A percentile compares a stretch with the other conserved stretches of the same genome.
phyloP scores from a whole-genome alignment of 306 rosid species.

The Ceratonia siliqua region DNA sequence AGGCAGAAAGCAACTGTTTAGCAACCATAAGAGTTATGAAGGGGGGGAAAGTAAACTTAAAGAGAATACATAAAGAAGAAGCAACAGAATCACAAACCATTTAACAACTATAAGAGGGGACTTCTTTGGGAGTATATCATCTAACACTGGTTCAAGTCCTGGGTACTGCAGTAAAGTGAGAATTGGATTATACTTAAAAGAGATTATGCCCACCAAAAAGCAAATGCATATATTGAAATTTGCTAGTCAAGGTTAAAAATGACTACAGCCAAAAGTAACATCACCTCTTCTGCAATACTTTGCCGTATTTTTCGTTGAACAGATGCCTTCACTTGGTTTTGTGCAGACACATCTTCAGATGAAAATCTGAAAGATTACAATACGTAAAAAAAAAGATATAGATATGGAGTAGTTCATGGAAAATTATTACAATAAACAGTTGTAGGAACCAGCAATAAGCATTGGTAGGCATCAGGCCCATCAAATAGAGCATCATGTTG shows the following conservation, averaged over 20 bases:
- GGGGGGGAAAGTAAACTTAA: neutral
- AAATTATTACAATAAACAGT: constrained; percentile 11
- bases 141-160: constrained; percentile 90
- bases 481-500: constrained; percentile 2
- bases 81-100: constrained; percentile 58
- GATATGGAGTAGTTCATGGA: neutral
- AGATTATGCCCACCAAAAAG: neutral
- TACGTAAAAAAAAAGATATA: constrained; percentile 17
- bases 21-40: constrained; percentile 15
- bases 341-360: constrained; percentile 91
- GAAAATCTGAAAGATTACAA: constrained; percentile 61
- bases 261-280: neutral
- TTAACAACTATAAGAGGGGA: constrained; percentile 88
- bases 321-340: constrained; percentile 98
- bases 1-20: constrained; percentile 26
- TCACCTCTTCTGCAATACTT: constrained; percentile 98
- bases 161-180: constrained; percentile 67
- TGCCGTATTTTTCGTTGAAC: constrained; percentile 90
- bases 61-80: constrained; percentile 8
- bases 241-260: neutral
- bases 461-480: neutral
- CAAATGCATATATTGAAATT: neutral
- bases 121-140: constrained; percentile 95
- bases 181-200: neutral
- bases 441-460: neutral